These are phyloP conservation scores for Solanum hybrid DNA, from an alignment of 305 asterid species.

Conservation along the genomic window DNA sequence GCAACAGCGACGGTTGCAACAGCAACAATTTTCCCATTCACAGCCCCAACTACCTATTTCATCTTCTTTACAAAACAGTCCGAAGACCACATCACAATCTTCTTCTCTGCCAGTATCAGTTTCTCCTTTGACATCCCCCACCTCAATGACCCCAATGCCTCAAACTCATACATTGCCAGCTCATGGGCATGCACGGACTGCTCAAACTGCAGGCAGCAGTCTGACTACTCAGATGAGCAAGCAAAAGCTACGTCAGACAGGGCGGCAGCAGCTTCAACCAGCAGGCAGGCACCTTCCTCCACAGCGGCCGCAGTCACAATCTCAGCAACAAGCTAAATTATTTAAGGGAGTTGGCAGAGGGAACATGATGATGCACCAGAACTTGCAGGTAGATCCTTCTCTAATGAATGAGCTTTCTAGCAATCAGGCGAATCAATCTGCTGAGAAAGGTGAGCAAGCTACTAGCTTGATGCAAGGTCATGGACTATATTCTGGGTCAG, in stretches of 20 bases:
- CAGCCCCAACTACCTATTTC: slow-evolving; percentile 49
- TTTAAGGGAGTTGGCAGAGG: slow-evolving; percentile 67
- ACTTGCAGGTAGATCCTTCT: slow-evolving; percentile 32
- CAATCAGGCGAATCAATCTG: slow-evolving; percentile 29
- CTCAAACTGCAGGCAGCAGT: slow-evolving; percentile 42
- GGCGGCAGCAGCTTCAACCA: slow-evolving; percentile 48
- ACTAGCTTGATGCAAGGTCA: slow-evolving; percentile 32
- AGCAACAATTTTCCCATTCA: slow-evolving; percentile 39
- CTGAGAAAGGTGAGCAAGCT: slow-evolving; percentile 38
- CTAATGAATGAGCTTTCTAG: slow-evolving; percentile 42
- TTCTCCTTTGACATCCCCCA: slow-evolving; percentile 32
- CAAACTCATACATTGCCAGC: slow-evolving; percentile 41
- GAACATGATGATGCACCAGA: slow-evolving; percentile 47
- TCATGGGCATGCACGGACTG: slow-evolving; percentile 42
- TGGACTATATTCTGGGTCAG: slow-evolving; percentile 33
- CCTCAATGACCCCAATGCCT: slow-evolving; percentile 36
- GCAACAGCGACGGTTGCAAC: slow-evolving; percentile 41
- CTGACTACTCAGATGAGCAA: slow-evolving; percentile 39
- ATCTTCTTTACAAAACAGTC: slow-evolving; percentile 44
- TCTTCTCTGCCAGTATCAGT: slow-evolving; percentile 35
- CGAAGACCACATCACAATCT: slow-evolving; percentile 40
- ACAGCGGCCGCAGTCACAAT: slow-evolving; percentile 41
- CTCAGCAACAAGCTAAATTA: slow-evolving; percentile 50
- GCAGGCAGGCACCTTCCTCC: slow-evolving; percentile 62
- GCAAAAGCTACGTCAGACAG: slow-evolving; percentile 42